A percentile compares a stretch with the other conserved stretches of the same genome.
Evolutionary conservation across 306 rosid species (phyloP).

Genomic region (Crataegus laevigata): DNA sequence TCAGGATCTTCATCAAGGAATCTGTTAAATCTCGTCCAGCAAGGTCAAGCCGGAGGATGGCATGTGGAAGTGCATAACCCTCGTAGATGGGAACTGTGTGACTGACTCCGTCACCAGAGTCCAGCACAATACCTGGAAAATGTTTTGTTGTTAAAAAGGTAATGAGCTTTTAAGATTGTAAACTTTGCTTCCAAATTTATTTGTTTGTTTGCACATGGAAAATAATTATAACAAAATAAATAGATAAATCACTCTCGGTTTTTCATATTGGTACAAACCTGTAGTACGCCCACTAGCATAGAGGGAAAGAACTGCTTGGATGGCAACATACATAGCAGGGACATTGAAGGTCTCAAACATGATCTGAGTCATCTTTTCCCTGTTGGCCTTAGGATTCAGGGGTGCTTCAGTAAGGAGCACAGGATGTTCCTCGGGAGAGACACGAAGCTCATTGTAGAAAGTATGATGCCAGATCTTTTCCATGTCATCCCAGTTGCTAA

Average conservation of each 20-base stretch:
- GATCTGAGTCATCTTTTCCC: slow-evolving; percentile 41
- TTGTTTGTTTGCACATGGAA: background rate
- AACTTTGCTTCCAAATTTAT: background rate
- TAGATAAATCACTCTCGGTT: background rate
- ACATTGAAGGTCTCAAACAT: slow-evolving; percentile 40
- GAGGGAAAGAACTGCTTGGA: slow-evolving; percentile 39
- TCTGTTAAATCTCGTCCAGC: slow-evolving; percentile 41
- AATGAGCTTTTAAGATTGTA: background rate
- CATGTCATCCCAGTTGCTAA: slow-evolving; percentile 42
- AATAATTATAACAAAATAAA: background rate
- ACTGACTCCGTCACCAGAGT: slow-evolving; percentile 43
- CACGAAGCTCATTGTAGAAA: slow-evolving; percentile 38
- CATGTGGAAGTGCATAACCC: slow-evolving; percentile 37
- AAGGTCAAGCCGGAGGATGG: slow-evolving; percentile 37
- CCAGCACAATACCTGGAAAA: slow-evolving; percentile 31
- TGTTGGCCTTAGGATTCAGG: slow-evolving; percentile 37
- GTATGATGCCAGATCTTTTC: slow-evolving; percentile 42
- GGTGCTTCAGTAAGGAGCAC: slow-evolving; percentile 40
- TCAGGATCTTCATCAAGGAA: slow-evolving; percentile 35
- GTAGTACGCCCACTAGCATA: slow-evolving; percentile 44
- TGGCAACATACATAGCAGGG: slow-evolving; percentile 42
- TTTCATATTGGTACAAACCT: slow-evolving; percentile 6
- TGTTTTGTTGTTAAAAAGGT: background rate
- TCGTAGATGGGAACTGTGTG: slow-evolving; percentile 36
- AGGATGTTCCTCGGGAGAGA: slow-evolving; percentile 35